Percentiles rank a stretch among this genome's conserved stretches.
phyloP scores from a whole-genome alignment of 1,284 basidiomycete genomes.

The Somion occarium region DNA sequence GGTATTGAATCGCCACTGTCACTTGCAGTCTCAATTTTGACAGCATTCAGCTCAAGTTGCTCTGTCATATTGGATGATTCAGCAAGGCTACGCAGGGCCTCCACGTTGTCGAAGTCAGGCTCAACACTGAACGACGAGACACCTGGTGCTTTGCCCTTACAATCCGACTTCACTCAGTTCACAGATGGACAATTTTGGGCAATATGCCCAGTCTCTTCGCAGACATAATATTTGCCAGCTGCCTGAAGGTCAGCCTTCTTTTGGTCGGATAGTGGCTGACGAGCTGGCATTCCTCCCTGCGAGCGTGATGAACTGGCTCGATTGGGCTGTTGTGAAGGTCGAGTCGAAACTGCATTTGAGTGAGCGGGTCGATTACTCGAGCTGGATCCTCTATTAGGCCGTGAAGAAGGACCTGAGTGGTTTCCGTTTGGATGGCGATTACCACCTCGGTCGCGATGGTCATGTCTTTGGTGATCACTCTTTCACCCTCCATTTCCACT shows the following conservation, averaged over 20 bases:
- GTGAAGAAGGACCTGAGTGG: neutral
- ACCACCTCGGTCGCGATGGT: neutral
- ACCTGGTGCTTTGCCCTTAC: constrained; percentile 9
- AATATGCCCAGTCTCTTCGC: constrained; percentile 11
- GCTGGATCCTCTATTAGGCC: too few relatives aligned
- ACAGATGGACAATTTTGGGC: constrained; percentile 7
- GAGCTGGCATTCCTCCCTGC: neutral
- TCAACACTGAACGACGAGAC: neutral
- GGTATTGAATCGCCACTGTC: neutral
- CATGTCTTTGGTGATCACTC: neutral
- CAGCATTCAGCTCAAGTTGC: neutral
- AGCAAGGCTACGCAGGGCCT: constrained; percentile 3
- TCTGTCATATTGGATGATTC: neutral
- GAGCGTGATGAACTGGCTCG: neutral
- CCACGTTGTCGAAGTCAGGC: constrained; percentile 1
- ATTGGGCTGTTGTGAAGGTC: neutral
- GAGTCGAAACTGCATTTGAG: neutral
- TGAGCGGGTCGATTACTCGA: neutral
- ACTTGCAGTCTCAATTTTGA: neutral
- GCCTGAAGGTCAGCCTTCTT: constrained; percentile 8
- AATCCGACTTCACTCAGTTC: neutral
- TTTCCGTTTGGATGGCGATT: neutral
- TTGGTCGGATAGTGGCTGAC: constrained; percentile 1
- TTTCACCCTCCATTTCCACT: neutral
- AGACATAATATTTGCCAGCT: constrained; percentile 13